These are phyloP conservation scores for Lactarius quietus DNA, from an alignment of 768 basidiomycete species.

Conservation along the genomic window DNA sequence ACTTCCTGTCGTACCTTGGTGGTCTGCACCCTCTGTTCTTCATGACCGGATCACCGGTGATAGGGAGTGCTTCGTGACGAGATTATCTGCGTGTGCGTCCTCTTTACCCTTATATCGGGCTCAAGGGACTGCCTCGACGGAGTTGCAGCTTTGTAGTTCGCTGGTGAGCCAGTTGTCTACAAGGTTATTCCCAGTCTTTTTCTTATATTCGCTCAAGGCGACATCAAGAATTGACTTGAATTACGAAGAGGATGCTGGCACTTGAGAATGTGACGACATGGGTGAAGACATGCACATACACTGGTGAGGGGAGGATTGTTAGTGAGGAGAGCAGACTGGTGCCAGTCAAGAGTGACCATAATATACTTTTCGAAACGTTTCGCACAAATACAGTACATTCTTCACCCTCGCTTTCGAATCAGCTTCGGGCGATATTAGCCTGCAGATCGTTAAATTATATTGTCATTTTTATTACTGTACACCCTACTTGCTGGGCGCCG, in stretches of 20 bases:
- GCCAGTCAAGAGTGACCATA: too few species aligned
- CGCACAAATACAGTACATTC: too few species aligned
- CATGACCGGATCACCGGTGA: slow-evolving; percentile 84
- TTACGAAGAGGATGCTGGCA: not conserved
- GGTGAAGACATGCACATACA: too few species aligned
- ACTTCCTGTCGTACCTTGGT: slow-evolving; percentile 74
- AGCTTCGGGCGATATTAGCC: too few species aligned
- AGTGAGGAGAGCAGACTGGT: not conserved
- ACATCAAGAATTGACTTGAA: not conserved
- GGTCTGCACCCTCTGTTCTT: slow-evolving; percentile 86
- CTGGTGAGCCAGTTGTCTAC: not conserved
- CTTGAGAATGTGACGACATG: not conserved
- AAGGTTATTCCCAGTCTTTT: not conserved
- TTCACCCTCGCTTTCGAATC: too few species aligned
- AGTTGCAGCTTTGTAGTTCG: not conserved
- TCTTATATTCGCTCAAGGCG: not conserved
- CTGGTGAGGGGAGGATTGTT: not conserved
- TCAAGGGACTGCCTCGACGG: not conserved
- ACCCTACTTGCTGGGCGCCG: too few species aligned
- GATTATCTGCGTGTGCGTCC: slow-evolving; percentile 73
- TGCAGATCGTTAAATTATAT: too few species aligned
- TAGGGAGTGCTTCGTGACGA: slow-evolving; percentile 89
- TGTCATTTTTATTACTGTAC: too few species aligned
- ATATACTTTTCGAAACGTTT: too few species aligned
- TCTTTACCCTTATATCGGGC: not conserved